These are phyloP conservation scores for Singerocomus rubriflavus DNA, from an alignment of 1,284 basidiomycete species.

Conservation along the genomic window DNA sequence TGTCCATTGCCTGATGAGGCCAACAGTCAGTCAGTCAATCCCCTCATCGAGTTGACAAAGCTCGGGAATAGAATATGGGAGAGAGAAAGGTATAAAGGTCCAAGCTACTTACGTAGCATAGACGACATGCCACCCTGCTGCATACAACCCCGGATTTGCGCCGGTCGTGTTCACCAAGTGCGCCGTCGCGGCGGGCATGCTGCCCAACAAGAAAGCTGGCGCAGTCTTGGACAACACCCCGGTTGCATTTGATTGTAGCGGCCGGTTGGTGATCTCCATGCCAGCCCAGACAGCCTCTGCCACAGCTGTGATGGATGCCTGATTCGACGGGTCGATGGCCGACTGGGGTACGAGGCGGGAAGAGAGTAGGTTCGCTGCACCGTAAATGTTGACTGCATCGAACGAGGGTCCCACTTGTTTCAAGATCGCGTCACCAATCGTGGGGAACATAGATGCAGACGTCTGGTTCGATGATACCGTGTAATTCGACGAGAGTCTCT, in stretches of 20 bases:
- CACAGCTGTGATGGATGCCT: slow-evolving; percentile 9
- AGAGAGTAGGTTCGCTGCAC: slow-evolving; percentile 4
- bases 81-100: no score
- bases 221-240: not conserved
- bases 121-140: slow-evolving; percentile 15
- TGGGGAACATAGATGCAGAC: slow-evolving; percentile 4
- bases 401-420: slow-evolving; percentile 6
- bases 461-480: slow-evolving; percentile 9
- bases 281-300: slow-evolving; percentile 18
- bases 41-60: not conserved
- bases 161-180: slow-evolving; percentile 11
- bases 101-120: slow-evolving; percentile 10
- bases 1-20: slow-evolving; percentile 14
- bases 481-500: slow-evolving; percentile 8
- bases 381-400: slow-evolving; percentile 2
- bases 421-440: not conserved
- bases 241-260: not conserved
- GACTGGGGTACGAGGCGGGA: slow-evolving; percentile 18
- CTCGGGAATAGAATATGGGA: no score
- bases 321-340: slow-evolving; percentile 3
- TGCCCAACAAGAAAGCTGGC: slow-evolving; percentile 1
- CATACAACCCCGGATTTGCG: slow-evolving; percentile 19
- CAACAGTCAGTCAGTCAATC: not conserved
- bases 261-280: slow-evolving; percentile 5
- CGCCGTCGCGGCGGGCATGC: slow-evolving; percentile 9